Percentiles rank a stretch among this genome's conserved stretches.
phyloP scores from a whole-genome alignment of 1,284 basidiomycete genomes.

The Marasmius fiardii region DNA sequence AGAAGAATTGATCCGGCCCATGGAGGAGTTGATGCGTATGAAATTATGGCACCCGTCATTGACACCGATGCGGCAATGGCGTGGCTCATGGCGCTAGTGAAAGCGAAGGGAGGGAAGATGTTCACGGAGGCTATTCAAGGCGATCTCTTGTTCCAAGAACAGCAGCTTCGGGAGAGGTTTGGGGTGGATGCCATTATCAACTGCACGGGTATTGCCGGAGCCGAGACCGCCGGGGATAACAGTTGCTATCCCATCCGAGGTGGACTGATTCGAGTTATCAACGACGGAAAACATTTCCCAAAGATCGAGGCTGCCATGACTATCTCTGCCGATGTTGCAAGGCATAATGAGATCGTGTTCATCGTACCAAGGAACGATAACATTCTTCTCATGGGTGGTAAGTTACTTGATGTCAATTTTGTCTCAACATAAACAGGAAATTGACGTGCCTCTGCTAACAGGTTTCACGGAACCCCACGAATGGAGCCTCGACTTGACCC shows the following conservation, averaged over 20 bases:
- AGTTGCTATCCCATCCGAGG: constrained; percentile 35
- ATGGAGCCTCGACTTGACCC: constrained; percentile 26
- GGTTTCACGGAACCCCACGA: constrained; percentile 26
- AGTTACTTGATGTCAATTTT: not conserved
- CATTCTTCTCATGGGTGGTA: constrained; percentile 28
- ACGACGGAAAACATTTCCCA: constrained; percentile 33
- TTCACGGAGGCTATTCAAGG: constrained; percentile 27
- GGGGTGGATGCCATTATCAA: constrained; percentile 31
- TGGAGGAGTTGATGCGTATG: constrained; percentile 33
- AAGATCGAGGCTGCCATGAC: constrained; percentile 28
- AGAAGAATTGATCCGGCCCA: constrained; percentile 26
- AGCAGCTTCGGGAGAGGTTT: constrained; percentile 25
- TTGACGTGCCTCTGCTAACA: not conserved
- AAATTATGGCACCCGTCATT: constrained; percentile 30
- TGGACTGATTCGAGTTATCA: constrained; percentile 33
- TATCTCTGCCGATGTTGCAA: constrained; percentile 22
- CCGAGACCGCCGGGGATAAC: constrained; percentile 28
- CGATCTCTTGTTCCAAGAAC: constrained; percentile 25
- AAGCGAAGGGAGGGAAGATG: constrained; percentile 28
- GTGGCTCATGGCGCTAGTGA: constrained; percentile 26
- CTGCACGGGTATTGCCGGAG: constrained; percentile 29
- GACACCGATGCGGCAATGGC: constrained; percentile 35
- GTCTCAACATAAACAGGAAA: not conserved
- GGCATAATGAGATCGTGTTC: constrained; percentile 29
- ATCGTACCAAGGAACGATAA: constrained; percentile 31